Evolutionary conservation across 108 stramenopile genomes (phyloP), one percentile per base, ranked within the genome.

Genomic region (Cyclotella sp.): DNA sequence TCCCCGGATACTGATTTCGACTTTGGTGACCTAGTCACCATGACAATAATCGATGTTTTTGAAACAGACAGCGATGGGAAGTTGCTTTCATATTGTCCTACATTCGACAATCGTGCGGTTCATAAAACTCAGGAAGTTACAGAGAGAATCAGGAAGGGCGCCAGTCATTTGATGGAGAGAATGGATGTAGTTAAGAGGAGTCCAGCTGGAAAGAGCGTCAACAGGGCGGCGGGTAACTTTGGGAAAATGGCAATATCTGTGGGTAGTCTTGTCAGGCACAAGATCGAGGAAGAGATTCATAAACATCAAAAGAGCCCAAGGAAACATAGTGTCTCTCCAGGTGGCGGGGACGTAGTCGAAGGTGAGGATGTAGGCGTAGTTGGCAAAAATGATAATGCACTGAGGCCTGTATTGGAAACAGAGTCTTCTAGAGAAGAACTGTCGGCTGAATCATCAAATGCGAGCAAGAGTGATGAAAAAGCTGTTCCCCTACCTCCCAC

Each of bases 21-120:
- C 68, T 80, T 92, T 44, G 94, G 92, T 27, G 94, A 95, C 71
- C 68, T 95, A 30, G 94, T 93, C 14, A 86, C 89, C 49, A 84
- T 95, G 83, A 95, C 94, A 15, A 95, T 95, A 45, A 89, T 95
- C 16, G 94, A 95, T 78, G 94, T 95, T 15, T 95, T 95, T 83
- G 92, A 95, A 70, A 95, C 92, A 22, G 94, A 95, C 74, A 84
- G 77, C 30, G 87, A 93, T 59, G 94, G 94, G 15, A 89, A 85
- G 64, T 64, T 95, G 59, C 73, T 95, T 24, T 91, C 90, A 42
- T 89, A 95, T 73, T 95, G 94, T 72, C 94, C 94, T 0, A 95
- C 94, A 39, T 95, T 95, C 72, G 94, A 95, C 86, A 95, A 95
- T 69, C 76, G 92, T 18, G 86, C 78, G 5, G 86, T 95, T 19